A percentile compares a stretch with the other conserved stretches of the same genome.
These are phyloP conservation scores for Cutaneotrichosporon cavernicola DNA, from an alignment of 1,284 basidiomycete genomes.

Conservation along the genomic window DNA sequence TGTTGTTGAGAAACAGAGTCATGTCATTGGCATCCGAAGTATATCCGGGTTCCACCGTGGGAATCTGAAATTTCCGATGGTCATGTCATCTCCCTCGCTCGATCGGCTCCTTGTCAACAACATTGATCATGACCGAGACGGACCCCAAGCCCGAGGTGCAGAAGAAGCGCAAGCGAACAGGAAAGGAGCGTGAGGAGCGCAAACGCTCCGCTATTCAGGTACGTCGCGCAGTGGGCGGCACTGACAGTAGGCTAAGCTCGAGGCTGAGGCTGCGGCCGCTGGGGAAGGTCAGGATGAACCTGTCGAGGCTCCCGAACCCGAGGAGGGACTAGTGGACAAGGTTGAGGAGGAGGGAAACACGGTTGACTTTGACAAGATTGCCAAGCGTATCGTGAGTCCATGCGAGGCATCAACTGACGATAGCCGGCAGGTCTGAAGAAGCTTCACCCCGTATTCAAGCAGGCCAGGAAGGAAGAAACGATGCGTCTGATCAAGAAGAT, in stretches of 20 bases:
- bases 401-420: background rate
- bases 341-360: constrained; percentile 10
- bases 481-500: constrained; percentile 80
- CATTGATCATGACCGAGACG: constrained; percentile 14
- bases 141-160: background rate
- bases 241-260: constrained; percentile 25
- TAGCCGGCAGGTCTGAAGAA: constrained; percentile 51
- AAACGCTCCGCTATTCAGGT: constrained; percentile 45
- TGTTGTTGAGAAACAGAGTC: too few relatives aligned
- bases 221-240: constrained; percentile 3
- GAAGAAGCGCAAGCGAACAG: constrained; percentile 51
- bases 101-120: background rate
- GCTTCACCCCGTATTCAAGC: constrained; percentile 60
- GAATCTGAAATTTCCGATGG: constrained; percentile 22
- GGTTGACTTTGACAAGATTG: constrained; percentile 36
- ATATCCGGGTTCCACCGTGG: constrained; percentile 17
- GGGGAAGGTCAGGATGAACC: background rate
- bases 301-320: background rate
- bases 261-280: constrained; percentile 21
- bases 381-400: constrained; percentile 40
- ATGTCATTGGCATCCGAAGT: background rate
- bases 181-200: constrained; percentile 47
- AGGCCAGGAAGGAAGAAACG: constrained; percentile 75
- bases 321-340: constrained; percentile 10
- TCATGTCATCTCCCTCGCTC: background rate